Evolutionary conservation across 1,284 basidiomycete genomes (phyloP).

Genomic region (Irpex sp.): DNA sequence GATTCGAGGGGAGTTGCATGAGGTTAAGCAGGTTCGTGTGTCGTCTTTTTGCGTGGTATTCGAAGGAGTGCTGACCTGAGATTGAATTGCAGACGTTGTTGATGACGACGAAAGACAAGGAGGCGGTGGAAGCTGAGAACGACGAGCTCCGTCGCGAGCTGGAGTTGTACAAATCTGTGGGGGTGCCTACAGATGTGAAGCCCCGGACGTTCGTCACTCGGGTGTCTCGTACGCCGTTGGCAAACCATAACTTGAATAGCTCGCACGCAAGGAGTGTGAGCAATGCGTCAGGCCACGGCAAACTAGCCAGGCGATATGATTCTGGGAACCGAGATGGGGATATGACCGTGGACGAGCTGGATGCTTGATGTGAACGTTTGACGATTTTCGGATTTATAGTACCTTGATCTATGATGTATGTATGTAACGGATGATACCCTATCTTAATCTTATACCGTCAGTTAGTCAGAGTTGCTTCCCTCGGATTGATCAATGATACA

Average conservation of each 20-base stretch:
- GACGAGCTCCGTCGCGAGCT: conserved; percentile 70
- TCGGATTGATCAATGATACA: too few relatives aligned
- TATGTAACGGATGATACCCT: not conserved
- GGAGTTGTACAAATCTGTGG: conserved; percentile 75
- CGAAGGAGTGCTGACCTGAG: not conserved
- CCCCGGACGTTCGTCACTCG: conserved; percentile 73
- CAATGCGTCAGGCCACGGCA: conserved; percentile 1
- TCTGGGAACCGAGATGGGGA: conserved; percentile 36
- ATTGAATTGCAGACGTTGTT: conserved; percentile 60
- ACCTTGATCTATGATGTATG: not conserved
- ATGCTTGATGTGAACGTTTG: not conserved
- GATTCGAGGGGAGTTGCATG: conserved; percentile 74
- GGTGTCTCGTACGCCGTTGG: conserved; percentile 63
- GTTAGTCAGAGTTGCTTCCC: not conserved
- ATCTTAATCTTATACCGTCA: not conserved
- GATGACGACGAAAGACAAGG: conserved; percentile 60
- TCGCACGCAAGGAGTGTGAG: conserved; percentile 11
- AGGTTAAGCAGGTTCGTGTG: conserved; percentile 70
- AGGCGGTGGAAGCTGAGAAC: conserved; percentile 54
- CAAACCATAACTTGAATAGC: conserved; percentile 51
- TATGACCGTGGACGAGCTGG: conserved; percentile 66
- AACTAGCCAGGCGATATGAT: conserved; percentile 22
- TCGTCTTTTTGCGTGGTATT: too few relatives aligned
- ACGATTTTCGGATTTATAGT: not conserved
- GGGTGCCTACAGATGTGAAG: conserved; percentile 62